Evolutionary conservation across 1,139 yeast genomes (phyloP).

Genomic region (Suhomyces bribrorum): DNA sequence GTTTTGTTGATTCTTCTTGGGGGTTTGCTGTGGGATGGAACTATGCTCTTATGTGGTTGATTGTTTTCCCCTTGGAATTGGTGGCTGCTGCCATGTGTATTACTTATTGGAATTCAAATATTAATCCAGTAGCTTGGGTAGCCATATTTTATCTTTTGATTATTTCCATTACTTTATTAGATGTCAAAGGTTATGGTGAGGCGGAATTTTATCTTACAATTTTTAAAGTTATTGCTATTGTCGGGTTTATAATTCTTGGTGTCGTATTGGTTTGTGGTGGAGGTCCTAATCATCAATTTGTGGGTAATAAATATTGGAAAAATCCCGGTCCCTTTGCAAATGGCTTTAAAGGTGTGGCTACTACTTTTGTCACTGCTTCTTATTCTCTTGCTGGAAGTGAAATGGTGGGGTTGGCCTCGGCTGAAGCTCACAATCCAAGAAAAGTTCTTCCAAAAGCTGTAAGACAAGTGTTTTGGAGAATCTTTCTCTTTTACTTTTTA

Average conservation of each 20-base stretch:
- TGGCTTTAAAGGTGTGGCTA: slow-evolving; percentile 76
- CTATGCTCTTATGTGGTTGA: slow-evolving; percentile 45
- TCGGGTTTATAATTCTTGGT: slow-evolving; percentile 45
- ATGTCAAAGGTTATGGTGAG: slow-evolving; percentile 50
- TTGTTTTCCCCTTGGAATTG: slow-evolving; percentile 46
- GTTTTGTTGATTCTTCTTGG: slow-evolving; percentile 65
- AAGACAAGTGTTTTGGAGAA: slow-evolving; percentile 47
- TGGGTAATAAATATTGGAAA: slow-evolving; percentile 54
- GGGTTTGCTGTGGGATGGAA: slow-evolving; percentile 52
- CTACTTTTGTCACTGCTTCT: slow-evolving; percentile 85
- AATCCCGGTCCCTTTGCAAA: slow-evolving; percentile 51
- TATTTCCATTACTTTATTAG: slow-evolving; percentile 41
- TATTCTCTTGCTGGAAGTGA: slow-evolving; percentile 87
- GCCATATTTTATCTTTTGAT: slow-evolving; percentile 42
- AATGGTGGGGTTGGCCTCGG: slow-evolving; percentile 80
- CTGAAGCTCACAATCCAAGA: slow-evolving; percentile 73
- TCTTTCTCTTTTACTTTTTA: slow-evolving; percentile 41
- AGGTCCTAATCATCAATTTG: slow-evolving; percentile 51
- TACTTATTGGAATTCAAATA: slow-evolving; percentile 38
- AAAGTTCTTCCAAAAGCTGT: slow-evolving; percentile 43
- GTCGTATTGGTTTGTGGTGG: slow-evolving; percentile 45
- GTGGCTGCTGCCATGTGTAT: slow-evolving; percentile 48
- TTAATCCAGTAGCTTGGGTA: slow-evolving; percentile 48
- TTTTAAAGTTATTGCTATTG: slow-evolving; percentile 44
- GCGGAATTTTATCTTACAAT: slow-evolving; percentile 44